Conservation (phyloP, 345 rosid genomes). For the Lepidium africanum region DNA sequence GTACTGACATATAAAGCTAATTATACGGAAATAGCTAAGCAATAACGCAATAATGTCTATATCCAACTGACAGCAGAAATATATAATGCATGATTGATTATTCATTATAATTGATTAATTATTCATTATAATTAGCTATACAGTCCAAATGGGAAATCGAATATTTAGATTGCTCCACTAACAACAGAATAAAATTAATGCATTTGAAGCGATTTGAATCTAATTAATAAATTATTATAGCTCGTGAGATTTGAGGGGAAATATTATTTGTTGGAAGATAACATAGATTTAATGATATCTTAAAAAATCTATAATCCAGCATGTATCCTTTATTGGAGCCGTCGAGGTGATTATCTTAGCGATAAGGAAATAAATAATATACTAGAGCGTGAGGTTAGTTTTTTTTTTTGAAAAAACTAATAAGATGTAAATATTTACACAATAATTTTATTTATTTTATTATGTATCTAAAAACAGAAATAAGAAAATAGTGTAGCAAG, state of each 20-base stretch:
- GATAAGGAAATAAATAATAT: background rate
- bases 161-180: slow-evolving; percentile 10
- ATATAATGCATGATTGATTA: slow-evolving; percentile 1
- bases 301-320: background rate
- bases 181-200: slow-evolving; percentile 1
- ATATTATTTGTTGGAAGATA: slow-evolving; percentile 14
- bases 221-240: background rate
- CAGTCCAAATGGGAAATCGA: slow-evolving; percentile 8
- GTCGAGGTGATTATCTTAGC: background rate
- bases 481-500: too few relatives aligned
- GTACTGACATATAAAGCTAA: background rate
- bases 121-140: slow-evolving; percentile 6
- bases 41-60: background rate
- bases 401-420: too few relatives aligned
- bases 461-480: too few relatives aligned
- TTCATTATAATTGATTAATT: background rate
- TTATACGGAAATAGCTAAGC: background rate
- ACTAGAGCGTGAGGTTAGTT: too few relatives aligned
- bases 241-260: background rate
- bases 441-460: too few relatives aligned
- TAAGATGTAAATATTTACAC: too few relatives aligned
- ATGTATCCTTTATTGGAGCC: background rate
- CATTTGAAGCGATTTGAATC: background rate
- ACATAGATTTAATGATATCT: background rate
- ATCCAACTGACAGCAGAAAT: background rate